Evolutionary conservation across 192 early-diverging fungal genomes (phyloP).

Genomic region (Tieghemiomyces parasiticus): DNA sequence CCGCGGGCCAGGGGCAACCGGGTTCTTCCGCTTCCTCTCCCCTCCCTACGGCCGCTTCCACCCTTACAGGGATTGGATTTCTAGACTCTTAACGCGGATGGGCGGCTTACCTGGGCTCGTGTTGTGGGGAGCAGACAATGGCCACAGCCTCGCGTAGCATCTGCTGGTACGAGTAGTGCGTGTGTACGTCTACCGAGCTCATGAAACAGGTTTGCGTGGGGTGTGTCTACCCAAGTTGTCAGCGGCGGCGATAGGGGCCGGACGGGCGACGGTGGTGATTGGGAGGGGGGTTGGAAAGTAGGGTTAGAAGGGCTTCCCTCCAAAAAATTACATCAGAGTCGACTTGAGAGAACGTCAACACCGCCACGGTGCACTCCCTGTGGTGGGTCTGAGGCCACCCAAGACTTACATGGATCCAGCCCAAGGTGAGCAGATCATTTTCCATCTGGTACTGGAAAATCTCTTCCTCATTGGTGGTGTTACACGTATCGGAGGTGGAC

Average conservation of each 20-base stretch:
- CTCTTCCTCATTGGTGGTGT: slow-evolving; percentile 71
- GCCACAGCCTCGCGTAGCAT: slow-evolving; percentile 88
- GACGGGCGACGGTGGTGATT: too few relatives aligned
- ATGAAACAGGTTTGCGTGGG: slow-evolving; percentile 91
- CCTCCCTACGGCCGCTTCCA: too few relatives aligned
- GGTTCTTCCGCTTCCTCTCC: not conserved
- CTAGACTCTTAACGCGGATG: not conserved
- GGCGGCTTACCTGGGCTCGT: slow-evolving; percentile 37
- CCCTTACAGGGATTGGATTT: too few relatives aligned
- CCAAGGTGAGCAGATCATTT: slow-evolving; percentile 62
- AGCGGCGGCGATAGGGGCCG: too few relatives aligned
- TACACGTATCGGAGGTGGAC: slow-evolving; percentile 73
- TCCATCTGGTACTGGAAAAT: slow-evolving; percentile 60
- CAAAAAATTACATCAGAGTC: not conserved
- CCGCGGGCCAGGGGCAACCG: not conserved
- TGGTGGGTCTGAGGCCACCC: not conserved
- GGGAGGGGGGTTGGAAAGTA: too few relatives aligned
- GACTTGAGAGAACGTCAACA: not conserved
- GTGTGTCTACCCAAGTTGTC: slow-evolving; percentile 62
- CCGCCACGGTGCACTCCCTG: not conserved
- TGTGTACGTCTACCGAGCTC: slow-evolving; percentile 85
- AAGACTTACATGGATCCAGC: slow-evolving; percentile 67
- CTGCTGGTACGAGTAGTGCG: slow-evolving; percentile 79
- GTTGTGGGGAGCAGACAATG: slow-evolving; percentile 68
- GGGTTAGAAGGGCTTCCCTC: too few relatives aligned